Evolutionary conservation across 306 rosid genomes (phyloP).

Genomic region (Castanospermum australe): DNA sequence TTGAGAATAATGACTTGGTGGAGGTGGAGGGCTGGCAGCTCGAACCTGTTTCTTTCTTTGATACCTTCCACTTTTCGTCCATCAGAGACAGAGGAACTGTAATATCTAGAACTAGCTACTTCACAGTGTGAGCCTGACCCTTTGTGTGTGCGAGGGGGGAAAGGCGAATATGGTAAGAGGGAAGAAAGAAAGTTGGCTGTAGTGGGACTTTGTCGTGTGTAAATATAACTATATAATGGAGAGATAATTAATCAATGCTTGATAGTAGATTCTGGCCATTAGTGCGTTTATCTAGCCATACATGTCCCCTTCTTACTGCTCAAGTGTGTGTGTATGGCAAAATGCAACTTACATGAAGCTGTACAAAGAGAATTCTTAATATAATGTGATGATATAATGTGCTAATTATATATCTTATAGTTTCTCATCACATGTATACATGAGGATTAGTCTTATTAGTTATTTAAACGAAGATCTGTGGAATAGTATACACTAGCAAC

Average conservation of each 20-base stretch:
- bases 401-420: neutral
- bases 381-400: conserved; percentile 19
- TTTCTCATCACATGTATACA: neutral
- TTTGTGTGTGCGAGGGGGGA: neutral
- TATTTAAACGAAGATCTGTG: neutral
- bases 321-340: too few relatives aligned
- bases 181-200: conserved; percentile 26
- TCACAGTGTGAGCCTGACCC: neutral
- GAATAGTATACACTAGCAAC: neutral
- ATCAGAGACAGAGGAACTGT: conserved; percentile 22
- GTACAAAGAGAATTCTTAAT: too few relatives aligned
- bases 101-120: conserved; percentile 4
- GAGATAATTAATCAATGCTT: conserved; percentile 14
- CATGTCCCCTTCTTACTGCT: neutral
- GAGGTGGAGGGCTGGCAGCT: conserved; percentile 8
- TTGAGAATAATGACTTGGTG: conserved; percentile 54
- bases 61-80: conserved; percentile 86
- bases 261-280: neutral
- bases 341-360: too few relatives aligned
- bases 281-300: too few relatives aligned
- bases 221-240: conserved; percentile 7
- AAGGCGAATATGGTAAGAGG: conserved; percentile 8
- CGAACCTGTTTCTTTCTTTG: conserved; percentile 69
- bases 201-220: conserved; percentile 25
- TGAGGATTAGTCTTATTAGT: neutral